These are phyloP conservation scores for Linderina pennispora DNA, from an alignment of 192 early-diverging fungal species.

Conservation along the genomic window DNA sequence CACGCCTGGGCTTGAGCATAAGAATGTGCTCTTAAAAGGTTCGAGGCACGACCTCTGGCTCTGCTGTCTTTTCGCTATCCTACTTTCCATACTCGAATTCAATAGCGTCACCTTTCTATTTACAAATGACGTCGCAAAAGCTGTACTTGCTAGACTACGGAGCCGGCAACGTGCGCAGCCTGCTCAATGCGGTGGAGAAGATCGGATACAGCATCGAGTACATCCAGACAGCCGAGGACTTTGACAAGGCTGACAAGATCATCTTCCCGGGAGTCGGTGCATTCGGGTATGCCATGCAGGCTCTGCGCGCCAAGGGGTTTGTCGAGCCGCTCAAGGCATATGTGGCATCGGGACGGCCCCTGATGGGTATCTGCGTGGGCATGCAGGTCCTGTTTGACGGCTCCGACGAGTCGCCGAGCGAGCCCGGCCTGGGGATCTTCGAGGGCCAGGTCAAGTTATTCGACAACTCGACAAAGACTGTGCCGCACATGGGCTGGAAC, in stretches of 20 bases:
- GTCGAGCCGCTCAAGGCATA: conserved; percentile 77
- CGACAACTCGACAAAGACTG: conserved; percentile 64
- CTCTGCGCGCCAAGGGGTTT: conserved; percentile 67
- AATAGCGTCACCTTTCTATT: too few relatives aligned
- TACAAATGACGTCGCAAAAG: too few relatives aligned
- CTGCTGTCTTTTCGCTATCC: background rate
- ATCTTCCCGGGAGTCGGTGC: conserved; percentile 99
- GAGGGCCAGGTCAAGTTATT: conserved; percentile 65
- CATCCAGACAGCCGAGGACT: conserved; percentile 71
- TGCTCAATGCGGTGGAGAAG: conserved; percentile 88
- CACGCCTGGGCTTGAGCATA: too few relatives aligned
- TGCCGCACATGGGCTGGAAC: conserved; percentile 99
- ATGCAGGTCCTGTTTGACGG: conserved; percentile 92
- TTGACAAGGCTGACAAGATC: conserved; percentile 90
- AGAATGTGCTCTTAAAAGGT: too few relatives aligned
- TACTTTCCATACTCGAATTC: background rate
- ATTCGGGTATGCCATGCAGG: conserved; percentile 87
- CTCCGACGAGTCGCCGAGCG: conserved; percentile 80
- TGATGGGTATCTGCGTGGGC: conserved; percentile 99
- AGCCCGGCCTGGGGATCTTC: conserved; percentile 80
- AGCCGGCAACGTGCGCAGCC: conserved; percentile 97
- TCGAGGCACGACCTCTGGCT: too few relatives aligned
- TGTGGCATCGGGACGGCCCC: conserved; percentile 78
- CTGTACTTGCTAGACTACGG: conserved; percentile 95
- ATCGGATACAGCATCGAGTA: conserved; percentile 82